phyloP scores from a whole-genome alignment of 2,329 filamentous ascomycete genomes.

The Chrysosporium keratinophilum region DNA sequence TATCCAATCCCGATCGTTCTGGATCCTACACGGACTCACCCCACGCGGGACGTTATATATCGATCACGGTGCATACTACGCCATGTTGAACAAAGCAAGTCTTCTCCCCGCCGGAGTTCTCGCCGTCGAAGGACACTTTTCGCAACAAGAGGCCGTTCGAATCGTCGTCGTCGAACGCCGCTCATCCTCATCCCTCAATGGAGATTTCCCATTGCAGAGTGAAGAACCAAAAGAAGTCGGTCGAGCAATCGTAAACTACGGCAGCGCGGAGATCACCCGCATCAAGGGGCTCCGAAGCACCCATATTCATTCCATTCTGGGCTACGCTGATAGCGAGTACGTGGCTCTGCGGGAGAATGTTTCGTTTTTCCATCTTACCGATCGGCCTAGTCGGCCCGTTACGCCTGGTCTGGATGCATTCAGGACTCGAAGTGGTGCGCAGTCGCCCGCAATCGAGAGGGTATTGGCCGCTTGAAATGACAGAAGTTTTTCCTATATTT shows the following conservation, averaged over 20 bases:
- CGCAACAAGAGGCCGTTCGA: constrained; percentile 83
- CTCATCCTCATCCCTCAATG: constrained; percentile 30
- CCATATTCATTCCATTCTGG: constrained; percentile 68
- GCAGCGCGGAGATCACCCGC: constrained; percentile 66
- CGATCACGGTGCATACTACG: constrained; percentile 75
- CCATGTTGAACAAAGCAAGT: constrained; percentile 71
- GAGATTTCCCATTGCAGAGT: constrained; percentile 30
- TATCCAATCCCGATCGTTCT: constrained; percentile 90
- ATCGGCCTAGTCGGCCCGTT: constrained; percentile 17
- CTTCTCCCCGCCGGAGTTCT: constrained; percentile 85
- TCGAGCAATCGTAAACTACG: constrained; percentile 83
- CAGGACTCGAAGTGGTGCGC: constrained; percentile 13
- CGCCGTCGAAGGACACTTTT: constrained; percentile 77
- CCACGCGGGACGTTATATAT: constrained; percentile 89
- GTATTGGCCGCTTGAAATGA: neutral
- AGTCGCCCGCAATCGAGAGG: constrained; percentile 1
- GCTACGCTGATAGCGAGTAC: constrained; percentile 92
- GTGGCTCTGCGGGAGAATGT: constrained; percentile 82
- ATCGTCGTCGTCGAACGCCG: constrained; percentile 62
- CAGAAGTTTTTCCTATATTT: neutral
- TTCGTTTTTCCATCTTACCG: constrained; percentile 50
- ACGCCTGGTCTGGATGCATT: constrained; percentile 21
- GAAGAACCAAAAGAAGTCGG: constrained; percentile 61
- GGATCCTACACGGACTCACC: constrained; percentile 84
- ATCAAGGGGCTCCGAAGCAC: constrained; percentile 77